phyloP scores from a whole-genome alignment of 768 basidiomycete genomes.

The Trametes cingulata region DNA sequence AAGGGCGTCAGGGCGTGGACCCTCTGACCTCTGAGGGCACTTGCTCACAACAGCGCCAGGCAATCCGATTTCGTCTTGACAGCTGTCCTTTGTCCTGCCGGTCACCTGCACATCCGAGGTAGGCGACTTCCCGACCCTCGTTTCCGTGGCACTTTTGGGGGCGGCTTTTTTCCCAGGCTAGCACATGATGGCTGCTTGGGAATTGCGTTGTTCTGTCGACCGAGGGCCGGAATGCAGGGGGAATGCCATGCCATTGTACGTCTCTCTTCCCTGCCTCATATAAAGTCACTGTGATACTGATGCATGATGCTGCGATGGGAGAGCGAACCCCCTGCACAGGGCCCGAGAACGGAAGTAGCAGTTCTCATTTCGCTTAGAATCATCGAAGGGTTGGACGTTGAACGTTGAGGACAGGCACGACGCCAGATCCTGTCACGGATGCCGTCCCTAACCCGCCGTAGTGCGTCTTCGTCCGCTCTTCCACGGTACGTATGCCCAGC shows the following conservation, averaged over 20 bases:
- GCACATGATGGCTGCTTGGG: background rate
- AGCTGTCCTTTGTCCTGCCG: background rate
- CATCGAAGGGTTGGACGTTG: background rate
- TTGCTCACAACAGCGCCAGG: too few species aligned
- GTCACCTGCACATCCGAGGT: background rate
- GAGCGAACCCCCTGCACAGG: background rate
- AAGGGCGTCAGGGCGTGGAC: too few species aligned
- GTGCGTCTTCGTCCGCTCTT: background rate
- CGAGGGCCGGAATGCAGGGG: background rate
- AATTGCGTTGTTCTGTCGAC: background rate
- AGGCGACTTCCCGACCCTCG: background rate
- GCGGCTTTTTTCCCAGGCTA: background rate
- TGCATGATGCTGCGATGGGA: background rate
- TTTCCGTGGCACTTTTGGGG: background rate
- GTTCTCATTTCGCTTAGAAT: background rate
- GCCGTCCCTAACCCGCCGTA: conserved; percentile 3
- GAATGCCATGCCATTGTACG: background rate
- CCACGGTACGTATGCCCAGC: background rate
- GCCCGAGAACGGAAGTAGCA: background rate
- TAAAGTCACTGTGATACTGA: background rate
- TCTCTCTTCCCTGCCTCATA: background rate
- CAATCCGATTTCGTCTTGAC: background rate
- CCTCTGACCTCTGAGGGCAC: background rate
- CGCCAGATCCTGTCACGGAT: background rate
- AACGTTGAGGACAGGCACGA: background rate